Percentiles rank a stretch among this genome's conserved stretches.
Conservation (phyloP, 2,329 filamentous ascomycete species). For the Microdochium bolleyi region DNA sequence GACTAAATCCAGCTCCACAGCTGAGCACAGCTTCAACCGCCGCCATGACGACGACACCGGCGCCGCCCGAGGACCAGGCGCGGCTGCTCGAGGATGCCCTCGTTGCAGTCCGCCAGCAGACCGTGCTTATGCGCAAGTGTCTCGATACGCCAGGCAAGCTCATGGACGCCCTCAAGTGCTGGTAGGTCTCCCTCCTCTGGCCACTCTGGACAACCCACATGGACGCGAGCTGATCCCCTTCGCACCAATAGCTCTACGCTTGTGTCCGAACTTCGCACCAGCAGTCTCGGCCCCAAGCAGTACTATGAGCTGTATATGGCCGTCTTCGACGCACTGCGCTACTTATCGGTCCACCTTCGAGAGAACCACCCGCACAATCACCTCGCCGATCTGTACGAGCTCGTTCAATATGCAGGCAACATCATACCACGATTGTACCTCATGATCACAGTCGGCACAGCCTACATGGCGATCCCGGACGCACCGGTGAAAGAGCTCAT, state of each 20-base stretch:
- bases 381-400: slow-evolving; percentile 93
- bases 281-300: slow-evolving; percentile 95
- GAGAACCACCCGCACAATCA: slow-evolving; percentile 98
- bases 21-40: not conserved
- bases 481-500: slow-evolving; percentile 99
- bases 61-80: slow-evolving; percentile 71
- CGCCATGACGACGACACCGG: slow-evolving; percentile 40
- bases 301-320: slow-evolving; percentile 99
- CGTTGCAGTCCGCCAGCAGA: slow-evolving; percentile 94
- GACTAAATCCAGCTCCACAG: not conserved
- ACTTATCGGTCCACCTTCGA: slow-evolving; percentile 91
- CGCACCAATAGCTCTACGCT: slow-evolving; percentile 68
- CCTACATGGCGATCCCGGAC: slow-evolving; percentile 98
- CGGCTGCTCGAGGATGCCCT: slow-evolving; percentile 96
- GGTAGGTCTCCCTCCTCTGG: slow-evolving; percentile 51
- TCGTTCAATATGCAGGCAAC: slow-evolving; percentile 97
- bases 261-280: slow-evolving; percentile 95
- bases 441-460: slow-evolving; percentile 98
- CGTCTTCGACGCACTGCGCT: slow-evolving; percentile 94
- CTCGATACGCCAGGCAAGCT: slow-evolving; percentile 95
- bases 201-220: slow-evolving; percentile 10
- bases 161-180: slow-evolving; percentile 99
- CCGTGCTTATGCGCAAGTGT: slow-evolving; percentile 93
- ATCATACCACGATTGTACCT: slow-evolving; percentile 94
- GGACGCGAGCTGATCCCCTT: slow-evolving; percentile 15